A percentile compares a stretch with the other conserved stretches of the same genome.
Conservation (phyloP, 345 rosid species). For the Mangifera indica region DNA sequence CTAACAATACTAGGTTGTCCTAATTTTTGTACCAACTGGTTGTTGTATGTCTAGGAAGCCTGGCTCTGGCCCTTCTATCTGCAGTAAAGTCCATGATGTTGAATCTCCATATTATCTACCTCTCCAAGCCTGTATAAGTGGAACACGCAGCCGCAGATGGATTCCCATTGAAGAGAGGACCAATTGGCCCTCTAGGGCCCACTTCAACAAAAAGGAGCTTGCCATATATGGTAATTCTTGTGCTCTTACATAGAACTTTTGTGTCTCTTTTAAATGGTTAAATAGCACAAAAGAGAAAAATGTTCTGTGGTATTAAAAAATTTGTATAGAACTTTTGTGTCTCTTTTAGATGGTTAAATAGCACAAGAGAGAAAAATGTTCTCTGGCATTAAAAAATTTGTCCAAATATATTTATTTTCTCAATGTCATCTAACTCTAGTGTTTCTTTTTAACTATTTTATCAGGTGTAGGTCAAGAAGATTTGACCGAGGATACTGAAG, state of each 20-base stretch:
- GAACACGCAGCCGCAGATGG: constrained; percentile 84
- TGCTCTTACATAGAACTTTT: background rate
- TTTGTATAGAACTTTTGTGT: background rate
- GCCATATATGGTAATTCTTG: constrained; percentile 64
- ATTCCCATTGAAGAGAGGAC: constrained; percentile 71
- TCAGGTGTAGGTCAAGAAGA: constrained; percentile 73
- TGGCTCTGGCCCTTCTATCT: constrained; percentile 72
- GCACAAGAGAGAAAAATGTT: background rate
- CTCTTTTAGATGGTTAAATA: background rate
- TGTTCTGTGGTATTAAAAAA: background rate
- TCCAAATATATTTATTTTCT: background rate
- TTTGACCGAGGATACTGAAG: constrained; percentile 57
- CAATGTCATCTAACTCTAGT: background rate
- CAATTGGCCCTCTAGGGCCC: constrained; percentile 86
- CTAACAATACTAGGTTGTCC: constrained; percentile 19
- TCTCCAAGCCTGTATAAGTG: constrained; percentile 81
- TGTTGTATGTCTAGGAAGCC: constrained; percentile 55
- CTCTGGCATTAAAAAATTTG: background rate
- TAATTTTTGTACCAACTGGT: constrained; percentile 23
- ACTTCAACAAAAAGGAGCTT: constrained; percentile 69
- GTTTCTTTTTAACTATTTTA: constrained; percentile 15
- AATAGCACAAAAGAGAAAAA: background rate
- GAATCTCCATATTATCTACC: constrained; percentile 92
- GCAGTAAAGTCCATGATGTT: constrained; percentile 73
- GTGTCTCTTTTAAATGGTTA: background rate